Evolutionary conservation across 2,329 filamentous ascomycete genomes (phyloP), one percentile per base, ranked within the genome.

Genomic region (Sphaerostilbella broomeana): DNA sequence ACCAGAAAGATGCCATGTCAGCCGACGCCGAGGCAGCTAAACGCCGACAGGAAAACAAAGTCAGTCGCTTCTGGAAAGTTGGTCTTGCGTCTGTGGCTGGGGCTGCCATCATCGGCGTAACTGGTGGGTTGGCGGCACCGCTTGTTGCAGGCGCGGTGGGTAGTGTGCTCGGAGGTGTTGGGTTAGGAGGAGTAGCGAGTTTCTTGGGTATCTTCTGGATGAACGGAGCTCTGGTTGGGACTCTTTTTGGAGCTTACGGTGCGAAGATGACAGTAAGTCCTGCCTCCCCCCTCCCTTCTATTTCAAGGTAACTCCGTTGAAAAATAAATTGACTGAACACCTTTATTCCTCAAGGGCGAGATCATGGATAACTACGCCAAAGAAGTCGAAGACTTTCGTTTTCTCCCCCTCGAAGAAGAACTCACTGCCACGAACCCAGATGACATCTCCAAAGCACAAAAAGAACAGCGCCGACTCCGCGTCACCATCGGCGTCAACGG

Each of bases 311-410:
- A 12, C 3, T 30, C 3, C 8, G 2, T 17, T 12, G 6, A 18
- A 1, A 11, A 13, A n/a, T 4, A 12, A 4, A 2, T 12, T 9
- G n/a, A 11, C n/a, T n/a, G n/a, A n/a, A n/a, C n/a, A n/a, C n/a
- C n/a, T n/a, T n/a, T 4, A 5, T 12, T 6, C 22, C 3, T 12
- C 2, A 19, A 71, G 68, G 87, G 88, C 3, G 75, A 83, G 50
- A 88, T 90, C 73, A 85, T 94, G 72, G 86, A 94, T 52, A 75
- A 81, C 42, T 95, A 95, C 54, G 87, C 89, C 3, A 79, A 79
- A 42, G 86, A 94, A 54, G 86, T 95, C 1, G 80, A 92, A 47
- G 89, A 95, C 58, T 80, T 80, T 50, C 64, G 68, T 15, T 95
- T 95, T 55, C 69, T 95, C 2, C 87, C 87, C 0, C 73, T 94